Evolutionary conservation across 345 rosid genomes (phyloP), one percentile per base, ranked within the genome.

Genomic region (Ceriops tagal): DNA sequence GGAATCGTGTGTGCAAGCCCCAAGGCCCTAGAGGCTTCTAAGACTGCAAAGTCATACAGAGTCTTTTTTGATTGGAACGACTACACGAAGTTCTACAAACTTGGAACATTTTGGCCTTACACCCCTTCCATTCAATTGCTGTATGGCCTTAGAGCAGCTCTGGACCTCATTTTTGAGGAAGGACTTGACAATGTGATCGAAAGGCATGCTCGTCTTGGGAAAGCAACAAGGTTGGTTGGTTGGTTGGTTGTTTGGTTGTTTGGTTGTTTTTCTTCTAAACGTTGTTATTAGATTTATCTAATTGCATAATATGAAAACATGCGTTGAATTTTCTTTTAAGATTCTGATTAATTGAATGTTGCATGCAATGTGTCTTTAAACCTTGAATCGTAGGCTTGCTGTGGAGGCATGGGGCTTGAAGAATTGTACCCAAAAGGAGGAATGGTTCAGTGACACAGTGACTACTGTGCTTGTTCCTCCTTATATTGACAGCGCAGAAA

Each of bases 361-460:
- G 24, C 19, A 64, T 24, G 30, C 27, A 19, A 32, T 53, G 24
- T 53, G 39, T 49, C 15, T 34, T 51, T 34, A 51, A 24, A 32
- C 15, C 21, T 26, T 66, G 21, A 55, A 62, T 26, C 69, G 63
- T 67, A 95, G 99, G 96, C 87, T 92, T 49, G 99, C 99, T 19
- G 98, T 92, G 73, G 98, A 95, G 85, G 99, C 98, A n/a, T 95
- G 99, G 98, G 99, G 99, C 19, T 75, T 95, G 86, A 95, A 90
- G 84, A 95, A 95, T 80, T 92, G 99, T 80, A 90, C 99, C 35
- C 96, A 87, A 21, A 95, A 84, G 81, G 99, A 92, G 73, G 99
- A 95, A 76, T 92, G 99, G 97, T 85, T 66, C 82, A 95, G 99
- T 73, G 89, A 95, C 86, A 95, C 99, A 0, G 99, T 95, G 77